Evolutionary conservation across 495 filamentous ascomycete genomes (phyloP), one percentile per base, ranked within the genome.

Genomic region (Penicillium pancosmium): DNA sequence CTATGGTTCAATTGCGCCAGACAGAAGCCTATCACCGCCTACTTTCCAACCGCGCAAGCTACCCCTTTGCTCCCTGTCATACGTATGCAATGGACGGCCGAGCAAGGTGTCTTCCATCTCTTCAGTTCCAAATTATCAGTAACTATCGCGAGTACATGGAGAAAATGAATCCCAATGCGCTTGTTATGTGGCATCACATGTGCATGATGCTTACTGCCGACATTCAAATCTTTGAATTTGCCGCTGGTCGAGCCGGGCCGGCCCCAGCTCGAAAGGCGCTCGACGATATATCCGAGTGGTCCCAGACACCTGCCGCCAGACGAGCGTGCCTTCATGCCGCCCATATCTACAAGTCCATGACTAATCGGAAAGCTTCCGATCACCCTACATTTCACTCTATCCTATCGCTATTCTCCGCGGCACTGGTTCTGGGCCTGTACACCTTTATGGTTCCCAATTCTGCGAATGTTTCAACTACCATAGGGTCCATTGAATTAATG

Each of bases 141-240:
- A 61, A 64, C 50, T 77, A 79, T 56, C 60, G 78, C 59, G 65
- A 79, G 53, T 57, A 74, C 27, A 70, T 84, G 34, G 62, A 77
- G 43, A 66, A 62, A 13, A 63, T 79, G 27, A 78, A 76, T 51
- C 74, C 78, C 5, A 83, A 82, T 47, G 74, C 76, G 13, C 57
- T 75, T 5, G 62, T 81, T 34, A 71, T 78, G 59, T 83, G 80
- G 80, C 80, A 83, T 55, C 73, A 79, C 46, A 79, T 80, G 64
- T 81, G 79, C 57, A 81, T 83, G 75, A 79, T 73, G 62, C 70
- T 83, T 12, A 77, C 77, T 1, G 76, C 79, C 9, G 80, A 83
- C 54, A 73, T 78, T 11, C 79, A 80, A 48, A 77, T 78, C 33
- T 83, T 83, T 59, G 78, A 82, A 25, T 58, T 79, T 1, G 80